Evolutionary conservation across 2,329 filamentous ascomycete species (phyloP).

Genomic region (Drechslera avenae): DNA sequence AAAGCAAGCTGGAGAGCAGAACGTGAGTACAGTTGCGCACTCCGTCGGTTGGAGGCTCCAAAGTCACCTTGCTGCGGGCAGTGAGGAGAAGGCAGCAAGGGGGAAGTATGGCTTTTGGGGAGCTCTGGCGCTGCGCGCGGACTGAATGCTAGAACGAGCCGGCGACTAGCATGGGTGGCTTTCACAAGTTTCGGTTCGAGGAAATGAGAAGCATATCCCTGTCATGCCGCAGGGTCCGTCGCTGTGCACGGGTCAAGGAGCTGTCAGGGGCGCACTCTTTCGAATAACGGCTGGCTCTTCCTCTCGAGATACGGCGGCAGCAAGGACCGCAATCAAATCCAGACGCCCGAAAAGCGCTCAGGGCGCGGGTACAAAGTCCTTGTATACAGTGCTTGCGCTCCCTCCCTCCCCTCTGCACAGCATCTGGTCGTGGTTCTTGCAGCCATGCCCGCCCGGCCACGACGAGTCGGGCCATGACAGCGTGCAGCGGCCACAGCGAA

Average conservation of each 20-base stretch:
- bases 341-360: conserved; percentile 1
- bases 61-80: conserved; percentile 47
- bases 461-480: conserved; percentile 32
- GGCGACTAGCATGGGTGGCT: conserved; percentile 40
- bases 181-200: conserved; percentile 44
- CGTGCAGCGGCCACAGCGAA: conserved; percentile 14
- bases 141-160: conserved; percentile 36
- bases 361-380: conserved; percentile 1
- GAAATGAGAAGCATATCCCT: conserved; percentile 42
- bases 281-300: conserved; percentile 19
- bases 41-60: conserved; percentile 37
- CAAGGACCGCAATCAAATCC: conserved; percentile 16
- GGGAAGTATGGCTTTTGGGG: conserved; percentile 45
- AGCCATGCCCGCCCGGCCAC: conserved; percentile 17
- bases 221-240: conserved; percentile 37
- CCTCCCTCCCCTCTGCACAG: background rate
- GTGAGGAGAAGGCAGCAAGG: conserved; percentile 46
- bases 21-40: conserved; percentile 28
- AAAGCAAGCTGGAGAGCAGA: conserved; percentile 21
- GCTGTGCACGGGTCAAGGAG: conserved; percentile 36
- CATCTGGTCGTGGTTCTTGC: conserved; percentile 8
- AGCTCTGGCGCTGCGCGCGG: conserved; percentile 38
- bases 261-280: conserved; percentile 33
- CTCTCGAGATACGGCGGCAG: conserved; percentile 5
- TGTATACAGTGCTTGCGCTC: background rate